A percentile compares a stretch with the other conserved stretches of the same genome.
Evolutionary conservation across 2,329 filamentous ascomycete species (phyloP).

Genomic region (Knufia fluminis): DNA sequence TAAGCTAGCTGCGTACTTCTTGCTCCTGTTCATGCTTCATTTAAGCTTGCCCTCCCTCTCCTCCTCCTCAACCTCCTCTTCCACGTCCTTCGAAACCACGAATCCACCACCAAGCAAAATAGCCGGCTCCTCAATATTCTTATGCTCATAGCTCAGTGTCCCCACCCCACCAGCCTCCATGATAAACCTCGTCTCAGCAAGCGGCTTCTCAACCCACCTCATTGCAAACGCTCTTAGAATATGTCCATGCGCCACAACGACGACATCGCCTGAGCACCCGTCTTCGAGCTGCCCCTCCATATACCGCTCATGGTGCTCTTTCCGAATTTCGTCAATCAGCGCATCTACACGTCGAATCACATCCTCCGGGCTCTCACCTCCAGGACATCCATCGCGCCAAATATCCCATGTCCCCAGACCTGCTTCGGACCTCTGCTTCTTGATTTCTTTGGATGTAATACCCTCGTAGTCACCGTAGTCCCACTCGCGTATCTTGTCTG

Average conservation of each 20-base stretch:
- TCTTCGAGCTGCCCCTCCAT: constrained; percentile 47
- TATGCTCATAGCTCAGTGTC: constrained; percentile 74
- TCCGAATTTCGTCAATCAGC: constrained; percentile 65
- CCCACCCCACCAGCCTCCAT: constrained; percentile 84
- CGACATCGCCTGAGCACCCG: constrained; percentile 48
- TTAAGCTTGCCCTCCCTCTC: constrained; percentile 12
- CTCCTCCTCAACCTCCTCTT: constrained; percentile 9
- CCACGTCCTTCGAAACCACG: constrained; percentile 29
- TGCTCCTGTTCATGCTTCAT: too few species aligned
- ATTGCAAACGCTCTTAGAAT: constrained; percentile 81
- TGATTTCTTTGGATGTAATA: constrained; percentile 62
- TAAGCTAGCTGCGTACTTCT: too few species aligned
- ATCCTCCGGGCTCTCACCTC: constrained; percentile 71
- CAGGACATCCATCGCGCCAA: constrained; percentile 79
- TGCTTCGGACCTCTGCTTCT: constrained; percentile 45
- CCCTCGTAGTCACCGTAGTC: constrained; percentile 85
- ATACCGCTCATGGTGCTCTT: constrained; percentile 52
- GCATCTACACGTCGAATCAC: constrained; percentile 63
- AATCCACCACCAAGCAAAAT: constrained; percentile 70
- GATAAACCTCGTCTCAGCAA: constrained; percentile 68
- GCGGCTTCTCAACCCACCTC: constrained; percentile 66
- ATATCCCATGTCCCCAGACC: constrained; percentile 64
- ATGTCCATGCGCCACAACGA: constrained; percentile 83
- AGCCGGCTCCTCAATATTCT: constrained; percentile 67
- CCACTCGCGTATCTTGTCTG: constrained; percentile 71